These are phyloP conservation scores for Fabrea salina DNA, from an alignment of 169 alveolate genomes.

Conservation along the genomic window DNA sequence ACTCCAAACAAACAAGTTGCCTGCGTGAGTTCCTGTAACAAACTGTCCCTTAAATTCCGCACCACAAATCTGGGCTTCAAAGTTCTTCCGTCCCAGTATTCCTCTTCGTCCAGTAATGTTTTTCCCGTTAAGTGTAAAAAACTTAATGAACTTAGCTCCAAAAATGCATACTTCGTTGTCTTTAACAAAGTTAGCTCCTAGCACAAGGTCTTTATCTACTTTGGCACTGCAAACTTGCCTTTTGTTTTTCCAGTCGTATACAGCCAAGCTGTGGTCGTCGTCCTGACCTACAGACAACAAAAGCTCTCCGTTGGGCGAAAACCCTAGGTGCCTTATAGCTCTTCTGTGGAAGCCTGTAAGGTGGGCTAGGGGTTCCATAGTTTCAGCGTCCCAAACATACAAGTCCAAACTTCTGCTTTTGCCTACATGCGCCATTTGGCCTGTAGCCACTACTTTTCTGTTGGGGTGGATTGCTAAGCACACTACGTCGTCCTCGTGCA, in stretches of 20 bases:
- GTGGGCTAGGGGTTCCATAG: slow-evolving; percentile 57
- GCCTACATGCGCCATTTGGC: slow-evolving; percentile 71
- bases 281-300: slow-evolving; percentile 79
- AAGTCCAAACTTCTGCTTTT: slow-evolving; percentile 72
- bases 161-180: slow-evolving; percentile 74
- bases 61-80: slow-evolving; percentile 71
- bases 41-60: slow-evolving; percentile 47
- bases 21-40: slow-evolving; percentile 44
- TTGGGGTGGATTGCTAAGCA: slow-evolving; percentile 81
- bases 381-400: slow-evolving; percentile 77
- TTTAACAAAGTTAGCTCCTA: slow-evolving; percentile 71
- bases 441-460: slow-evolving; percentile 82
- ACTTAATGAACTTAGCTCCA: slow-evolving; percentile 83
- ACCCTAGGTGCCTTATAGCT: slow-evolving; percentile 73
- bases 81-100: slow-evolving; percentile 60
- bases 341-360: slow-evolving; percentile 74
- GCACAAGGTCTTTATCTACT: slow-evolving; percentile 77
- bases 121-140: slow-evolving; percentile 74
- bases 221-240: slow-evolving; percentile 57
- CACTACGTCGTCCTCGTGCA: slow-evolving; percentile 84
- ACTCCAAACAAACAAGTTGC: slow-evolving; percentile 53
- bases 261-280: slow-evolving; percentile 80
- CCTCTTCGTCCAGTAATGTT: slow-evolving; percentile 69
- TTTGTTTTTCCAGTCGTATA: slow-evolving; percentile 72
- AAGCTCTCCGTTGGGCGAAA: slow-evolving; percentile 78